Conservation (phyloP, 2,329 filamentous ascomycete species). For the Colletotrichum abscissum region DNA sequence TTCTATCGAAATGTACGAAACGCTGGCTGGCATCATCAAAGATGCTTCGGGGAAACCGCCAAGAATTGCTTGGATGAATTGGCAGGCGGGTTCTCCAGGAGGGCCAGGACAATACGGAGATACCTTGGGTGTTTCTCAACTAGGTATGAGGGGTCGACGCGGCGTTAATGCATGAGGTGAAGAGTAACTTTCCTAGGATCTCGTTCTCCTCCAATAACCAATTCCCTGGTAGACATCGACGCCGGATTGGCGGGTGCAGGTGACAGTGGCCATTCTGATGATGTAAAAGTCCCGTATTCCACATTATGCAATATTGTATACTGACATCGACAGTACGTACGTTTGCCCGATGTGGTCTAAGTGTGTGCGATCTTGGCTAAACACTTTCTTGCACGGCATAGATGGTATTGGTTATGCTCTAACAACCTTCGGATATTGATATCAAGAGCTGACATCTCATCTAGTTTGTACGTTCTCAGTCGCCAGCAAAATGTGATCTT, state of each 20-base stretch:
- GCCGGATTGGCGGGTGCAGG: background rate
- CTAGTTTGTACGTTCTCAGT: background rate
- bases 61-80: background rate
- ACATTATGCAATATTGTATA: background rate
- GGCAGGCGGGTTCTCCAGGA: background rate
- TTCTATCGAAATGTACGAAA: background rate
- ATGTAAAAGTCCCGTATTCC: background rate
- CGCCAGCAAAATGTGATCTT: background rate
- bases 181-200: constrained; percentile 12
- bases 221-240: rapidly evolving
- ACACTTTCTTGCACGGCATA: background rate
- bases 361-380: background rate
- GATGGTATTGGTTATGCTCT: background rate
- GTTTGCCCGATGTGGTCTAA: background rate
- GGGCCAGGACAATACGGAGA: background rate
- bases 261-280: background rate
- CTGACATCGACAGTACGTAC: background rate
- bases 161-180: background rate
- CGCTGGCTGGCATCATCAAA: rapidly evolving
- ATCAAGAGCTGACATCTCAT: background rate
- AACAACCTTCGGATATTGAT: background rate
- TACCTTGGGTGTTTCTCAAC: background rate
- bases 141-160: background rate
- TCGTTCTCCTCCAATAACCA: constrained; percentile 1
- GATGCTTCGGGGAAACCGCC: background rate